phyloP scores from a whole-genome alignment of 179 eudicot genomes.

The Beta corolliflora region DNA sequence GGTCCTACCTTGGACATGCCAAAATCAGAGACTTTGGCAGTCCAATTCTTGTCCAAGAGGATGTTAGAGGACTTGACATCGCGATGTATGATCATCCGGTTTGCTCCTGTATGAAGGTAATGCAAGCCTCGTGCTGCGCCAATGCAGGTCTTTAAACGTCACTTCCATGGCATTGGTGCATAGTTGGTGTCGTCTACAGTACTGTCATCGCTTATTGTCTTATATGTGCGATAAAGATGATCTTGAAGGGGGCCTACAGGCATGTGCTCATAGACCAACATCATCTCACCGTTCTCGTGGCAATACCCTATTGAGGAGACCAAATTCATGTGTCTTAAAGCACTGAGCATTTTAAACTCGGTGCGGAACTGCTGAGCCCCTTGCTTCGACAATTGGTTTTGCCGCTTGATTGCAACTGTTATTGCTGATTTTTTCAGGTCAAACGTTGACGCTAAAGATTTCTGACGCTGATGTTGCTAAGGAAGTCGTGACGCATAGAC shows the following conservation, averaged over 20 bases:
- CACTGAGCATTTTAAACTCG: constrained; percentile 34
- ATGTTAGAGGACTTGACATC: constrained; percentile 48
- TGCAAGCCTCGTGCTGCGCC: constrained; percentile 42
- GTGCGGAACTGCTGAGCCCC: constrained; percentile 38
- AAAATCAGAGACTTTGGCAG: constrained; percentile 44
- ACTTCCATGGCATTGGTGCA: constrained; percentile 33
- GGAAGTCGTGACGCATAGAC: too few relatives aligned
- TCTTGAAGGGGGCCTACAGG: constrained; percentile 33
- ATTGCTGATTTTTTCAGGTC: too few relatives aligned
- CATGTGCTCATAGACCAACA: constrained; percentile 37
- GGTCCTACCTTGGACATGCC: constrained; percentile 44
- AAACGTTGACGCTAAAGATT: too few relatives aligned
- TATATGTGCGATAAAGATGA: constrained; percentile 14
- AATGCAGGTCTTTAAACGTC: constrained; percentile 29
- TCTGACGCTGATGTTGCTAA: too few relatives aligned
- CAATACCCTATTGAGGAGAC: constrained; percentile 41
- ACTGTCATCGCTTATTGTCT: not conserved
- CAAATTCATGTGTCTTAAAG: constrained; percentile 31
- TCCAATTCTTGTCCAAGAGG: constrained; percentile 33
- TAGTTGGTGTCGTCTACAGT: not conserved
- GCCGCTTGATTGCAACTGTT: constrained; percentile 39
- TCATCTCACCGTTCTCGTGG: constrained; percentile 35
- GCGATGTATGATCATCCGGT: constrained; percentile 38
- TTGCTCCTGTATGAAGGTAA: constrained; percentile 38
- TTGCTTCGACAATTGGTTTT: constrained; percentile 33